Evolutionary conservation across 495 filamentous ascomycete species (phyloP), one percentile per base, ranked within the genome.

Genomic region (Hypomontagnella monticulosa): DNA sequence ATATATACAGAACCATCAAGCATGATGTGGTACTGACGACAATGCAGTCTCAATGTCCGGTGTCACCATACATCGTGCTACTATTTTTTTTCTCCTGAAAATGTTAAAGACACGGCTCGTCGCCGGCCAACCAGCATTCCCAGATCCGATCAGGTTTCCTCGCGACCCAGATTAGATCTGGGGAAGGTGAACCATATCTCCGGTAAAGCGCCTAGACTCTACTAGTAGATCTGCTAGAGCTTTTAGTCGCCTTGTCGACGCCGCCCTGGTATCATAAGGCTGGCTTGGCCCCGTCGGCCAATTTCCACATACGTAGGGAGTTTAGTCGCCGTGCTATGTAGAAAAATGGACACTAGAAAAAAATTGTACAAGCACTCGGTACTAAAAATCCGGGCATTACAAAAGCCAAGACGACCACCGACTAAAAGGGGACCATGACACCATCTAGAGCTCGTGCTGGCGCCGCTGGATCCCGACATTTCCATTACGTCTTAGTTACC

Each of bases 401-500:
- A 40, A 23, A 55, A 62, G 49, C 38, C 48, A 54, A 61, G 49
- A 47, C 57, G 16, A 42, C 43, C 16, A 7, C 11, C 11, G 16
- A 46, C 14, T 27, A 7, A 40, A 14, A 46, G 19, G 19, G 10
- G 9, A 34, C 40, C 63, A 75, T 73, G 71, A 65, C 71, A 72
- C 63, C 61, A 71, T 72, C 61, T 1, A 42, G 4, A 37, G 52
- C 53, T 20, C 34, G 46, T 27, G 56, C 46, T 49, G 18, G 60
- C 8, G 40, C 16, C 14, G 52, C 48, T 40, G 54, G 49, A 44
- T 33, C 40, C 40, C 33, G 38, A 52, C 43, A 44, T 74, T 74
- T 69, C 34, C 56, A 74, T 74, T 74, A 74, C 72, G 72, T 74
- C 52, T 74, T 74, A 58, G 50, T 72, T 72, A 72, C 63, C 52